Conservation (phyloP, 352 stramenopile species). For the Globisporangium spinosum region DNA sequence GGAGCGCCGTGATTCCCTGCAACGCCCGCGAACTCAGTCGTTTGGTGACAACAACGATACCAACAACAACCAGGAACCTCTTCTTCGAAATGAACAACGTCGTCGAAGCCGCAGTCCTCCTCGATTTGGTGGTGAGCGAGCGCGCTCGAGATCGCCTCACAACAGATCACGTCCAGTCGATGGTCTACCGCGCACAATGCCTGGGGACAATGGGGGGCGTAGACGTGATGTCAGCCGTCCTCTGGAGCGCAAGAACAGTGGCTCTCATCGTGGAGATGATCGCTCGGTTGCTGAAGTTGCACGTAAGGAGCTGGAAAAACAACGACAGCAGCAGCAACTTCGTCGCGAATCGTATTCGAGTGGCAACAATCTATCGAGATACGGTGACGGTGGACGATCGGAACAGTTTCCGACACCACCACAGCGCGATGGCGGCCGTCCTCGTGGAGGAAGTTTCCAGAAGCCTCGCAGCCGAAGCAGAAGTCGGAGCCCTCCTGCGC, state of each 20-base stretch:
- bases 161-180: background rate
- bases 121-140: constrained; percentile 6
- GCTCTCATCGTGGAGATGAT: constrained; percentile 30
- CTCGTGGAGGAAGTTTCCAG: constrained; percentile 7
- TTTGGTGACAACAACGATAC: background rate
- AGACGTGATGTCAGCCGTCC: constrained; percentile 23
- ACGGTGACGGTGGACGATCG: constrained; percentile 27
- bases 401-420: constrained; percentile 9
- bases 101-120: constrained; percentile 15
- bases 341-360: constrained; percentile 29
- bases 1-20: constrained; percentile 2
- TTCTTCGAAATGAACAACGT: constrained; percentile 3
- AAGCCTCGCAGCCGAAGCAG: constrained; percentile 16
- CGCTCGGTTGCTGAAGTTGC: constrained; percentile 52
- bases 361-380: constrained; percentile 25
- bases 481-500: constrained; percentile 10
- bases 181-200: background rate
- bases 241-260: constrained; percentile 21
- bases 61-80: constrained; percentile 1
- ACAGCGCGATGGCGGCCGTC: constrained; percentile 4
- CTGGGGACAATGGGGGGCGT: constrained; percentile 20
- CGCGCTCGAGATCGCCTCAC: constrained; percentile 10
- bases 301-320: constrained; percentile 42
- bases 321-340: constrained; percentile 33
- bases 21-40: background rate